Conservation (phyloP, 192 early-diverging fungal genomes). For the Jimgerdemannia flammicorona region DNA sequence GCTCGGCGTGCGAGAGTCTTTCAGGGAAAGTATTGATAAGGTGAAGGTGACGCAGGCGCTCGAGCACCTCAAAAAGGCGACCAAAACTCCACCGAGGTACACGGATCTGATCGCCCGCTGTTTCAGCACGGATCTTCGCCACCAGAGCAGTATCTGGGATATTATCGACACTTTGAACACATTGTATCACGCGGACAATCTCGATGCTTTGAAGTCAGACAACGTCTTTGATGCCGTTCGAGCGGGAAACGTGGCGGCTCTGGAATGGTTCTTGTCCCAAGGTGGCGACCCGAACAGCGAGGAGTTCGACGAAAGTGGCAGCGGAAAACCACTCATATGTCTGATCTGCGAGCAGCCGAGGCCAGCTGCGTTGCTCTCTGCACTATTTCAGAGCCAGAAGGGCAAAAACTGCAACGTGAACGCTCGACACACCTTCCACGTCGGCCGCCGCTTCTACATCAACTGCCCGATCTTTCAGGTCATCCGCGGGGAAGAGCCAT, state of each 20-base stretch:
- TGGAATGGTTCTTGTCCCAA: not conserved
- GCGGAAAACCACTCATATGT: not conserved
- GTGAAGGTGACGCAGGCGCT: not conserved
- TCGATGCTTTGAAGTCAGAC: not conserved
- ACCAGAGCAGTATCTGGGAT: not conserved
- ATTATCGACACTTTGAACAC: not conserved
- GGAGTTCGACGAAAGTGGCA: not conserved
- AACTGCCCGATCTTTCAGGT: not conserved
- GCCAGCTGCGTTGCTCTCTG: not conserved
- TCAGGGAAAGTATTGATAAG: not conserved
- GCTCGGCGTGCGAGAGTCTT: not conserved
- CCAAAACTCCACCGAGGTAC: not conserved
- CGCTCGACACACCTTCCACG: not conserved
- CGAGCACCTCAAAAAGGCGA: not conserved
- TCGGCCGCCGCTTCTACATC: not conserved
- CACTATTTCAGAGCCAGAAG: not conserved
- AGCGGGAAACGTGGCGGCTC: not conserved
- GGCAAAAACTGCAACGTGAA: not conserved
- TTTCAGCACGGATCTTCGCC: not conserved
- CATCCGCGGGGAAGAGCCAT: not conserved
- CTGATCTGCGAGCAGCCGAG: not conserved
- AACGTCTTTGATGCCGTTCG: not conserved
- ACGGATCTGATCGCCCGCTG: not conserved
- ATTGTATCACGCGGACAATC: not conserved
- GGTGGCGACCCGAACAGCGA: not conserved